Percentiles rank a stretch among this genome's conserved stretches.
phyloP scores from a whole-genome alignment of 2,329 filamentous ascomycete species.

The Plenodomus tracheiphilus region DNA sequence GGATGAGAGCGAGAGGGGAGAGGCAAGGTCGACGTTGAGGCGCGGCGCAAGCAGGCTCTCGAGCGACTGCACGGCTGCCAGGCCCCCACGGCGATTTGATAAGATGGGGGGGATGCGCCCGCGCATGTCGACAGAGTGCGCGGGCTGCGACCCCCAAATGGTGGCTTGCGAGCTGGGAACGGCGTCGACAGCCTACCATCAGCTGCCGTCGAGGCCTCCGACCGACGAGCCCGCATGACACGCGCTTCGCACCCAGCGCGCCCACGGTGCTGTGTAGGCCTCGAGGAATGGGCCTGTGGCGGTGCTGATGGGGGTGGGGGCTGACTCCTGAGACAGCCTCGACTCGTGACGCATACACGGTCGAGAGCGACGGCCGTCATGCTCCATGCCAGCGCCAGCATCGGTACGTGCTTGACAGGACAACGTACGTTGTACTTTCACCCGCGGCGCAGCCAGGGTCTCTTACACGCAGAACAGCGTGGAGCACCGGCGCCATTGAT shows the following conservation, averaged over 20 bases:
- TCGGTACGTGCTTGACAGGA: no score
- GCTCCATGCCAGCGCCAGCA: no score
- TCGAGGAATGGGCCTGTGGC: no score
- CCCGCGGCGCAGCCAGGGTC: no score
- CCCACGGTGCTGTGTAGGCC: neutral
- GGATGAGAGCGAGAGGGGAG: neutral
- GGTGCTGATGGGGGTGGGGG: no score
- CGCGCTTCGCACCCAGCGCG: neutral
- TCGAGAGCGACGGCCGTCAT: no score
- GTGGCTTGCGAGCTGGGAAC: slow-evolving; percentile 5
- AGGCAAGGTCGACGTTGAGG: slow-evolving; percentile 8
- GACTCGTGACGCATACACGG: no score
- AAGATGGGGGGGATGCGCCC: slow-evolving; percentile 11
- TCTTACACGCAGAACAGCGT: no score
- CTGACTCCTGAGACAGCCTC: no score
- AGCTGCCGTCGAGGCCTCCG: slow-evolving; percentile 2
- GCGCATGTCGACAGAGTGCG: slow-evolving; percentile 9
- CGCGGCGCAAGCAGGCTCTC: neutral
- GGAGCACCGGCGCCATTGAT: no score
- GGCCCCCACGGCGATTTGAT: slow-evolving; percentile 23
- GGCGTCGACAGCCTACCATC: slow-evolving; percentile 4
- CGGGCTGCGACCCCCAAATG: slow-evolving; percentile 1
- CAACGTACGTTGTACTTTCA: no score
- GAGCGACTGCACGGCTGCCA: slow-evolving; percentile 9
- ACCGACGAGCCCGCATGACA: slow-evolving; percentile 4